Evolutionary conservation across 192 early-diverging fungal genomes (phyloP), one percentile per base, ranked within the genome.

Genomic region (Coemansia sp.): DNA sequence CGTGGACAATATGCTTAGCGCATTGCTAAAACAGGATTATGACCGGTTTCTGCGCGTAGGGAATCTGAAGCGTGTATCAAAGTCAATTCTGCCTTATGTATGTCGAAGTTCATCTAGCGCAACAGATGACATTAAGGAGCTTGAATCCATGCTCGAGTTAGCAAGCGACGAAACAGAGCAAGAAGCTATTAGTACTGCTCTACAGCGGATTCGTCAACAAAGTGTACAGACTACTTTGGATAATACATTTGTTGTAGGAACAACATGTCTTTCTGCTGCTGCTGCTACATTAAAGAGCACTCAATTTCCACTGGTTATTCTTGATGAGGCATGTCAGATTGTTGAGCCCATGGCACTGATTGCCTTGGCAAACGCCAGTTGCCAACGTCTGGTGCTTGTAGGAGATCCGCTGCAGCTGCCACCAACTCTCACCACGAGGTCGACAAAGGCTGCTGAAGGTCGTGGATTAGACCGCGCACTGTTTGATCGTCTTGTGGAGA

Each of bases 351-450:
- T 97, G 85, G 88, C 90, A 0, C 76, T 97, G 68, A 85, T 97
- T 0, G 94, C 95, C 0, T 66, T 96, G 53, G 71, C 81, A 17
- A 75, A 86, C 22, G 89, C 92, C 21, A 59, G 75, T 4, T 84
- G 85, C 29, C 75, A 84, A 21, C 74, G 86, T 17, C 61, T 90
- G 9, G 80, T 97, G 25, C 77, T 97, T 32, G 88, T 97, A 29
- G 95, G 95, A 2, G 95, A 97, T 70, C 95, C 95, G 10, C 60
- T 84, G 17, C 94, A 96, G 84, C 84, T 97, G 51, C 84, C 92
- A 7, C 95, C 95, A n/a, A 92, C 91, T 3, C 59, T 96, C 33
- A 85, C 84, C 4, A 88, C 88, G 4, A 67, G 39, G 11, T 63
- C 80, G 2, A 77, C 85, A 11, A 64, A 66, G 22, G 67, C 59